Conservation (phyloP, 179 eudicot genomes). For the Corrigiola litoralis region DNA sequence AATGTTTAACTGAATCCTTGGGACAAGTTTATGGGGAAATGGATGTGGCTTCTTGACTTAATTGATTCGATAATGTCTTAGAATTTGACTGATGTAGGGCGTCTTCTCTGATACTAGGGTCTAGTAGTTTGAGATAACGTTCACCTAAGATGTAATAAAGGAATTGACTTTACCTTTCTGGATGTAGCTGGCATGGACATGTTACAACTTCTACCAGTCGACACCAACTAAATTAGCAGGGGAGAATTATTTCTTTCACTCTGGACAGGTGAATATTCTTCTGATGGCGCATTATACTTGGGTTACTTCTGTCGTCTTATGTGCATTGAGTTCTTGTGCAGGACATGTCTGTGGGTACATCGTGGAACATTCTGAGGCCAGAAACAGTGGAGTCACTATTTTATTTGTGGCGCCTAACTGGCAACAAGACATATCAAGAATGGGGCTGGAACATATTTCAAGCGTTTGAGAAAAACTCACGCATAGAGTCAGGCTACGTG, state of each 20-base stretch:
- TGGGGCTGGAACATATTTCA: conserved; percentile 99
- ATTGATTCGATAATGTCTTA: too few relatives aligned
- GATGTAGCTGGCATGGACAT: conserved; percentile 95
- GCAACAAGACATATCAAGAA: conserved; percentile 93
- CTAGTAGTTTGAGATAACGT: neutral
- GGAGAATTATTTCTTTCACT: conserved; percentile 83
- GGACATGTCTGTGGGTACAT: conserved; percentile 97
- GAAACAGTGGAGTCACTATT: conserved; percentile 98
- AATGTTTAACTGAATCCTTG: neutral
- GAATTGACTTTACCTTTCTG: conserved; percentile 15
- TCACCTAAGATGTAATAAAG: neutral
- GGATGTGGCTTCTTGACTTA: neutral
- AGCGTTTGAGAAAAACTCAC: conserved; percentile 98
- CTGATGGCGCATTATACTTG: neutral
- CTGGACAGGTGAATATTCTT: conserved; percentile 57
- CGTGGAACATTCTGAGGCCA: conserved; percentile 98
- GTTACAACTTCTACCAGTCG: conserved; percentile 95
- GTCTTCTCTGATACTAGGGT: neutral
- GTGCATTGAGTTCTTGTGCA: conserved; percentile 21
- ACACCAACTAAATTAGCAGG: conserved; percentile 98
- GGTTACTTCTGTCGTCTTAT: conserved; percentile 6
- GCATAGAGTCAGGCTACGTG: conserved; percentile 86
- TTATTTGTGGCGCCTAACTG: conserved; percentile 96
- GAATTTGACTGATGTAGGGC: too few relatives aligned
- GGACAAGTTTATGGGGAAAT: neutral